Conservation (phyloP, 2,329 filamentous ascomycete species). For the Hypocrella siamensis region DNA sequence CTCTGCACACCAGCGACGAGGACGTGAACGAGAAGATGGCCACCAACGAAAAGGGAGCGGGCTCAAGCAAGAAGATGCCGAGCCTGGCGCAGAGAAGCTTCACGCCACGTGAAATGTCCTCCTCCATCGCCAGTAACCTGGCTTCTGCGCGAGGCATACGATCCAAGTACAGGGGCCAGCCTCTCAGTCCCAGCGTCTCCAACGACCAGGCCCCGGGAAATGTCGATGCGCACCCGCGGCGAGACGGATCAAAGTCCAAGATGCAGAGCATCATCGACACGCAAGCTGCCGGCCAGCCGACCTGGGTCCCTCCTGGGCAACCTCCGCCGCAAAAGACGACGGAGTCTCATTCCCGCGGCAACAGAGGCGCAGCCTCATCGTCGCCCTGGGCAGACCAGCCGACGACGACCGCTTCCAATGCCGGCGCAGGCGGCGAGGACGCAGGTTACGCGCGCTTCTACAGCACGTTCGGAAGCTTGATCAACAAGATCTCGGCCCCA, state of each 20-base stretch:
- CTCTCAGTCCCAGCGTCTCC: constrained; percentile 56
- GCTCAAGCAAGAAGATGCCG: constrained; percentile 10
- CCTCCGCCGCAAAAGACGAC: constrained; percentile 10
- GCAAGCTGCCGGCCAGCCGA: constrained; percentile 32
- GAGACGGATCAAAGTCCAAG: constrained; percentile 31
- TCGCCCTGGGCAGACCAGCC: constrained; percentile 13
- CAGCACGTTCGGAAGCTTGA: constrained; percentile 73
- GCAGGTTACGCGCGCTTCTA: constrained; percentile 87
- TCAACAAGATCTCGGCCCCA: constrained; percentile 78
- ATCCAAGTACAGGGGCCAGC: constrained; percentile 46
- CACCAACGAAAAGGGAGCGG: constrained; percentile 12
- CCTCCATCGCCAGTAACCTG: constrained; percentile 78
- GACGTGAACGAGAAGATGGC: constrained; percentile 7
- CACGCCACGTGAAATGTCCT: constrained; percentile 53
- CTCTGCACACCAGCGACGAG: constrained; percentile 15
- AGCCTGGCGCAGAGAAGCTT: constrained; percentile 26
- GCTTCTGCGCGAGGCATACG: constrained; percentile 73
- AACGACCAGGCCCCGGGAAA: constrained; percentile 59
- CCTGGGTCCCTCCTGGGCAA: constrained; percentile 30
- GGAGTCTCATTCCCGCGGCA: constrained; percentile 11
- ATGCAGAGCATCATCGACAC: constrained; percentile 42
- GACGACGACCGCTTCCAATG: constrained; percentile 1
- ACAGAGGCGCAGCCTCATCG: constrained; percentile 7
- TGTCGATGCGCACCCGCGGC: constrained; percentile 40
- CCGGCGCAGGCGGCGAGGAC: constrained; percentile 28